Percentiles rank a stretch among this genome's conserved stretches.
phyloP scores from a whole-genome alignment of 768 basidiomycete species.

The Rickenella mellea region DNA sequence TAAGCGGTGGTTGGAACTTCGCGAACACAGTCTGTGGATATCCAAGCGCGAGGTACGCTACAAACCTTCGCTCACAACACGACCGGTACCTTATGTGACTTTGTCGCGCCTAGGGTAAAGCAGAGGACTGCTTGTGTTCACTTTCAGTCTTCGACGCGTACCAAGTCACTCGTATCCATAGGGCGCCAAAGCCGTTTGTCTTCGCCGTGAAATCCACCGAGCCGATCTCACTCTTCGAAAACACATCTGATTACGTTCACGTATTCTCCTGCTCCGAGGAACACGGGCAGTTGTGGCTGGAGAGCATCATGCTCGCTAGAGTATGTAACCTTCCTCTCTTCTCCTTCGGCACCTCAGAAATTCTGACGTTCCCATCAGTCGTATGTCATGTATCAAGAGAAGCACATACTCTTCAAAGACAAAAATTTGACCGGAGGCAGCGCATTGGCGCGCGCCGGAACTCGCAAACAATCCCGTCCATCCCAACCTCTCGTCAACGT shows the following conservation, averaged over 20 bases:
- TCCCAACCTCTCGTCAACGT: constrained; percentile 41
- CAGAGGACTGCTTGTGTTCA: constrained; percentile 73
- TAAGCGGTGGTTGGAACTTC: constrained; percentile 81
- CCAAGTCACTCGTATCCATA: constrained; percentile 62
- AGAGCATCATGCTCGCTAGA: constrained; percentile 71
- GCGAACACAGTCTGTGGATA: constrained; percentile 79
- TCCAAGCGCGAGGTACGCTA: constrained; percentile 62
- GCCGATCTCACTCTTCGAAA: constrained; percentile 78
- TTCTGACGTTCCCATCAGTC: constrained; percentile 36
- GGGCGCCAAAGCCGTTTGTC: constrained; percentile 75
- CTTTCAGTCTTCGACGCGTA: constrained; percentile 88
- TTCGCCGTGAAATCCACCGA: constrained; percentile 89
- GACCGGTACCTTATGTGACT: not conserved
- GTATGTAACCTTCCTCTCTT: constrained; percentile 34
- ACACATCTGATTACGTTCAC: constrained; percentile 81
- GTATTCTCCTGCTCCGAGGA: constrained; percentile 69
- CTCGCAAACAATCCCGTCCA: constrained; percentile 26
- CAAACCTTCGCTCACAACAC: not conserved
- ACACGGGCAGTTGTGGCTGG: constrained; percentile 72
- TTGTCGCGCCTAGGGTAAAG: constrained; percentile 72
- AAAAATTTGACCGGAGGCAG: constrained; percentile 18
- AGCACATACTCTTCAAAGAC: constrained; percentile 51
- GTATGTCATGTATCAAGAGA: constrained; percentile 75
- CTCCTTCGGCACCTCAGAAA: constrained; percentile 6
- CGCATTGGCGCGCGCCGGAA: constrained; percentile 25